Conservation (phyloP, 495 filamentous ascomycete genomes). For the Saxophila tyrrhenica region DNA sequence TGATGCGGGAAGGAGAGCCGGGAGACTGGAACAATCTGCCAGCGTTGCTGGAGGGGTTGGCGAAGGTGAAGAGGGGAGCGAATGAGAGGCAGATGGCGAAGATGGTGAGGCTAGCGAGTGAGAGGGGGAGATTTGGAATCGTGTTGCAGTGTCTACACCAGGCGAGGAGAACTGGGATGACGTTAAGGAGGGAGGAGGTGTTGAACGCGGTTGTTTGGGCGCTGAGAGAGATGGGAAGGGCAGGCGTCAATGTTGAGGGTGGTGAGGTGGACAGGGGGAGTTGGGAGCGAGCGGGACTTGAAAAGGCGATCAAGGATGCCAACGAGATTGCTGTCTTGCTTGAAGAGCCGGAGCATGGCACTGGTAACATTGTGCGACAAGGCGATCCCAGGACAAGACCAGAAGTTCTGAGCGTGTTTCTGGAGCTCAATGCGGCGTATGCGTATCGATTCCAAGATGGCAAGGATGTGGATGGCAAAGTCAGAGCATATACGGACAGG, state of each 20-base stretch:
- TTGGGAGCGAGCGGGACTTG: constrained; percentile 20
- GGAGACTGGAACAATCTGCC: constrained; percentile 30
- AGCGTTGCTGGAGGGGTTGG: constrained; percentile 24
- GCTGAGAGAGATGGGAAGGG: constrained; percentile 5
- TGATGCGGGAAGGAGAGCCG: constrained; percentile 14
- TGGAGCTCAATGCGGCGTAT: constrained; percentile 28
- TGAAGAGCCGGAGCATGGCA: constrained; percentile 25
- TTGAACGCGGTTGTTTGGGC: constrained; percentile 19
- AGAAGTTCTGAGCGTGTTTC: constrained; percentile 25
- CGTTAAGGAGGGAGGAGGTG: constrained; percentile 14
- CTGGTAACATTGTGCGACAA: constrained; percentile 1
- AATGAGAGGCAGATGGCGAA: constrained; percentile 16
- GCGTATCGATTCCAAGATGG: constrained; percentile 23
- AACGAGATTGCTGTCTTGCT: constrained; percentile 27
- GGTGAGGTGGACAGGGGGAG: constrained; percentile 12
- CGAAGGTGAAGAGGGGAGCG: constrained; percentile 12
- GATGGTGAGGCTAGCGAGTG: constrained; percentile 22
- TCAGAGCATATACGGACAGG: constrained; percentile 26
- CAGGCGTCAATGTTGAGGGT: neutral
- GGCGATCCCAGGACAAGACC: constrained; percentile 25
- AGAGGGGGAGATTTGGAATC: constrained; percentile 20
- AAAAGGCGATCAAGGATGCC: constrained; percentile 23
- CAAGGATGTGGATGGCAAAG: constrained; percentile 29
- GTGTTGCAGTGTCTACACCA: constrained; percentile 25
- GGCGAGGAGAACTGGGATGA: constrained; percentile 23